Conservation (phyloP, 2,329 filamentous ascomycete species). For the Neopestalotiopsis sp. region DNA sequence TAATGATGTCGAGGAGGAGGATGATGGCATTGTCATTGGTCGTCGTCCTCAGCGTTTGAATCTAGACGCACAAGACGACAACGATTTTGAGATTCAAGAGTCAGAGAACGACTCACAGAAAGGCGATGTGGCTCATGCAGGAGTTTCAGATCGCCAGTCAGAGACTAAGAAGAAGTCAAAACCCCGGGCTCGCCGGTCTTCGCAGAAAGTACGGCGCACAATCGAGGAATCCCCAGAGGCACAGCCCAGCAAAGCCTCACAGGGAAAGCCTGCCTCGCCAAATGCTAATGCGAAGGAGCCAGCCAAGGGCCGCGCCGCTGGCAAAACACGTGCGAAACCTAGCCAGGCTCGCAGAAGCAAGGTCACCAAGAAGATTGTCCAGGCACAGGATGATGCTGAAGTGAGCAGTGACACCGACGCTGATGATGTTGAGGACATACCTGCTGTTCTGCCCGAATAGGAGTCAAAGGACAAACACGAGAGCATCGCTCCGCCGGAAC, state of each 20-base stretch:
- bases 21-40: background rate
- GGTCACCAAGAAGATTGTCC: slow-evolving; percentile 3
- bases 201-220: background rate
- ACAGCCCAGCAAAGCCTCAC: background rate
- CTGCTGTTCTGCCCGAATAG: slow-evolving; percentile 25
- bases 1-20: slow-evolving; percentile 26
- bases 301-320: background rate
- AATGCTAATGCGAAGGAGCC: background rate
- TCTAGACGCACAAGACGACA: background rate
- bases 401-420: slow-evolving; percentile 38
- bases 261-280: background rate
- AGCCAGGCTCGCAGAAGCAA: background rate
- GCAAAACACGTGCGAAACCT: background rate
- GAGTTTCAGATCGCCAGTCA: background rate
- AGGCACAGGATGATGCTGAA: slow-evolving; percentile 16
- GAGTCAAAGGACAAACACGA: background rate
- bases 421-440: slow-evolving; percentile 35
- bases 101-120: slow-evolving; percentile 23
- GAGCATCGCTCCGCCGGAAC: too few relatives aligned
- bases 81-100: slow-evolving; percentile 23
- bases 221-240: slow-evolving; percentile 1
- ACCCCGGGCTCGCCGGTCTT: background rate
- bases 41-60: background rate
- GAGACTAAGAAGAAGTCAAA: background rate
- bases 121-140: background rate